Evolutionary conservation across 192 early-diverging fungal species (phyloP).

Genomic region (Gonapodya sp.): DNA sequence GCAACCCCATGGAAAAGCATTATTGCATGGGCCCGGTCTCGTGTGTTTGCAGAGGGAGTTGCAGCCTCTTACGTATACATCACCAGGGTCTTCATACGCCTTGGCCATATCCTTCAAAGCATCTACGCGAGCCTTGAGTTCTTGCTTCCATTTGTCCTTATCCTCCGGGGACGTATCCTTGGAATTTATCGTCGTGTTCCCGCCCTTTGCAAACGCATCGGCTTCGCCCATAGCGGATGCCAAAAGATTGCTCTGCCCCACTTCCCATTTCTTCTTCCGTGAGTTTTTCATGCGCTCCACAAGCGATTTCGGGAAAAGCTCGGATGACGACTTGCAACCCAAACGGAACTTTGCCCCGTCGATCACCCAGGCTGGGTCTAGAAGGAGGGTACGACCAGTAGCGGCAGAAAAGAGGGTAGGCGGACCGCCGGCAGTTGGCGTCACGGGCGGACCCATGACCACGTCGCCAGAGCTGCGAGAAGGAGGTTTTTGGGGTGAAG

Average conservation of each 20-base stretch:
- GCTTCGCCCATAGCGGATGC: constrained; percentile 35
- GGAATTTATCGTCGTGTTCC: constrained; percentile 31
- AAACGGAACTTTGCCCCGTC: constrained; percentile 57
- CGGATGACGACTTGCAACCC: constrained; percentile 66
- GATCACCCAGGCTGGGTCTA: background rate
- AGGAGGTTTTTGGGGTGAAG: constrained; percentile 9
- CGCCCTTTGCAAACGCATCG: constrained; percentile 20
- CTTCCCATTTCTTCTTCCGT: constrained; percentile 28
- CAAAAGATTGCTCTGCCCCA: constrained; percentile 24
- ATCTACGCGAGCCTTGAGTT: constrained; percentile 54
- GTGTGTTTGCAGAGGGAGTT: constrained; percentile 63
- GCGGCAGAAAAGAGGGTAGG: constrained; percentile 61
- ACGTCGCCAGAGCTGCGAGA: constrained; percentile 44
- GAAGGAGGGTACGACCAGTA: background rate
- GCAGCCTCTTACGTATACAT: constrained; percentile 74
- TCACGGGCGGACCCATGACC: background rate
- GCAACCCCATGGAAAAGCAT: background rate
- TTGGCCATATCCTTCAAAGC: constrained; percentile 49
- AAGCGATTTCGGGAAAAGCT: constrained; percentile 60
- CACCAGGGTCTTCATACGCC: constrained; percentile 67
- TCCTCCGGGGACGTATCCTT: constrained; percentile 31
- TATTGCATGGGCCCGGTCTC: constrained; percentile 36
- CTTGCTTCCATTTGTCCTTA: constrained; percentile 22
- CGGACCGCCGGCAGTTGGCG: constrained; percentile 17
- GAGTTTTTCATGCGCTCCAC: constrained; percentile 31